Evolutionary conservation across 1,284 basidiomycete genomes (phyloP), one percentile per base, ranked within the genome.

Genomic region (Cutaneotrichosporon cyanovorans): DNA sequence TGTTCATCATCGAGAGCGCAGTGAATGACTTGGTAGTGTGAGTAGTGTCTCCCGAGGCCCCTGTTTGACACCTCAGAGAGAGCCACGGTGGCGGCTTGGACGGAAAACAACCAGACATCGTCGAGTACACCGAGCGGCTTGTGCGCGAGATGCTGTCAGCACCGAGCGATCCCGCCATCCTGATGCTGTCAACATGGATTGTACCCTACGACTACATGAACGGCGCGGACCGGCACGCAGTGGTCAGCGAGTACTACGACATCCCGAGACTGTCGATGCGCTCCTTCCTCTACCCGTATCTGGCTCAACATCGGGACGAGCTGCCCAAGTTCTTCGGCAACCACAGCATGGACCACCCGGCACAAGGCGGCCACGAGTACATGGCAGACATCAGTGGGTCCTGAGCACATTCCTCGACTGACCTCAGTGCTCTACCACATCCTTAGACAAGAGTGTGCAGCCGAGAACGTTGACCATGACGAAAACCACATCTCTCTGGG

Each of bases 211-310:
- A 30, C n/a, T 48, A 40, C 32, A n/a, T 36, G 4, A 48, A 34
- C 15, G 42, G 37, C 6, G 47, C 42, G 1, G 37, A 48, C 37
- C 16, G n/a, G 1, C 47, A 48, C 28, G 31, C 43, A 11, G 25
- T 28, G 21, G 43, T 38, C 12, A 31, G 25, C 28, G 43, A 38
- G 37, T 39, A 34, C 31, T 37, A 48, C 31, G 47, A 48, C 38
- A 40, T 48, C 19, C 47, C 47, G 15, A 41, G 47, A 41, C 12
- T 48, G 11, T 40, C 42, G 7, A 23, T 20, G 9, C 47, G 47
- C 41, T 19, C 32, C 1, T 48, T 44, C 37, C 18, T 44, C 20
- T 48, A 48, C 33, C 41, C 32, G 8, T 48, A 48, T 42, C 28
- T 48, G 15, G n/a, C 40, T 10, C 42, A 48, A 38, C 19, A 43